Evolutionary conservation across 1,284 basidiomycete species (phyloP).

Genomic region (Exsudoporus floridanus): DNA sequence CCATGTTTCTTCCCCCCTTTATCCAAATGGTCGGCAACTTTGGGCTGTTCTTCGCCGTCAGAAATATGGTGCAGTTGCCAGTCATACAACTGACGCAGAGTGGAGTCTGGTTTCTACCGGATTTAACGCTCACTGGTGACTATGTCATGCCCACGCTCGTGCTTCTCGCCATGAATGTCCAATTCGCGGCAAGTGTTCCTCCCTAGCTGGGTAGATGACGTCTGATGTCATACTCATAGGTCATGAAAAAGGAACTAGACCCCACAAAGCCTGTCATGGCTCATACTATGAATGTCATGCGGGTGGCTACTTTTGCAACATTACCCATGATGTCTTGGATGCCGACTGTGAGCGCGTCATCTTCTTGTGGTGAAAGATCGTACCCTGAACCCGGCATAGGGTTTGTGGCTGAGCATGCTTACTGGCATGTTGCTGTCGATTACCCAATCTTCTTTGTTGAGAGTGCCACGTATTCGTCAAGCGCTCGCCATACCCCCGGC

Average conservation of each 20-base stretch:
- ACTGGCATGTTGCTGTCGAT: conserved; percentile 24
- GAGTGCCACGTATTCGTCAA: conserved; percentile 26
- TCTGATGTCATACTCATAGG: conserved; percentile 34
- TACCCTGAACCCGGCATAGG: conserved; percentile 15
- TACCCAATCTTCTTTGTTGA: conserved; percentile 26
- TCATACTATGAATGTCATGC: conserved; percentile 74
- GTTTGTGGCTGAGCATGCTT: conserved; percentile 33
- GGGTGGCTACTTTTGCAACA: conserved; percentile 57
- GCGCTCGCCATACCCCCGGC: conserved; percentile 23
- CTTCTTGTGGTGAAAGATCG: conserved; percentile 3
- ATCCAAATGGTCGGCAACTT: conserved; percentile 81
- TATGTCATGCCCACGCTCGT: conserved; percentile 73
- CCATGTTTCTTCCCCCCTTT: conserved; percentile 60
- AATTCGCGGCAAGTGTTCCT: conserved; percentile 59
- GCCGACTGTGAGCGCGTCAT: conserved; percentile 46
- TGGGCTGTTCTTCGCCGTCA: conserved; percentile 84
- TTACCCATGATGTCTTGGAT: conserved; percentile 64
- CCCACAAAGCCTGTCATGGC: conserved; percentile 53
- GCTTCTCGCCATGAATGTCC: conserved; percentile 65
- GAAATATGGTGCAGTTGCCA: conserved; percentile 69
- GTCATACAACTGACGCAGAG: conserved; percentile 75
- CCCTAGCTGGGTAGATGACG: neutral
- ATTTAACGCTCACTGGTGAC: conserved; percentile 82
- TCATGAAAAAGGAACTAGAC: conserved; percentile 60
- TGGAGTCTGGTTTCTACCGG: conserved; percentile 74